Evolutionary conservation across 352 stramenopile genomes (phyloP).

Genomic region (Phytopythium oedochilum): DNA sequence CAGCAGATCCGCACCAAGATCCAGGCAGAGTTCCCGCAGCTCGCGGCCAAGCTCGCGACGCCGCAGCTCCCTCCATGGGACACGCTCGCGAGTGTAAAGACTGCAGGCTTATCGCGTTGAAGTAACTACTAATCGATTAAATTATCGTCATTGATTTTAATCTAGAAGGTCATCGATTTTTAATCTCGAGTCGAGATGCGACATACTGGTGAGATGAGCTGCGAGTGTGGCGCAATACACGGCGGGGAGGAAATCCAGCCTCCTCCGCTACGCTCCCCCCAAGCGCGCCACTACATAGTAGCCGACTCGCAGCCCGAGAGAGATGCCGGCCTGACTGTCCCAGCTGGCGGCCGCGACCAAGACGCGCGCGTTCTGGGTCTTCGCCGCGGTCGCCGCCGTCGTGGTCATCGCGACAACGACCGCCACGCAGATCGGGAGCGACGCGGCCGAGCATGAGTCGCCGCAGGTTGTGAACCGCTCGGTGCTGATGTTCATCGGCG

Average conservation of each 20-base stretch:
- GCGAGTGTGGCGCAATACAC: too few relatives aligned
- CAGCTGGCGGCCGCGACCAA: background rate
- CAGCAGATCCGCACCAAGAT: constrained; percentile 26
- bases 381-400: background rate
- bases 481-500: constrained; percentile 20
- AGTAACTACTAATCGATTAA: too few relatives aligned
- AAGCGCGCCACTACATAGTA: too few relatives aligned
- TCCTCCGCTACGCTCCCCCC: too few relatives aligned
- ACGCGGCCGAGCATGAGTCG: background rate
- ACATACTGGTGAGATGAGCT: too few relatives aligned
- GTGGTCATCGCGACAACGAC: background rate
- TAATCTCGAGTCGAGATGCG: too few relatives aligned
- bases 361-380: background rate
- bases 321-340: background rate
- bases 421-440: background rate
- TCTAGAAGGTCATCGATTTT: too few relatives aligned
- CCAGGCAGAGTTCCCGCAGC: constrained; percentile 11
- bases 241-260: too few relatives aligned
- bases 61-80: constrained; percentile 12
- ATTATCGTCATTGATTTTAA: too few relatives aligned
- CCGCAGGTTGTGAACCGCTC: background rate
- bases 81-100: too few relatives aligned
- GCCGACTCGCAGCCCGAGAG: too few relatives aligned
- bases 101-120: too few relatives aligned
- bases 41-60: constrained; percentile 8